Evolutionary conservation across 805 yeast genomes (phyloP), one percentile per base, ranked within the genome.

Genomic region (Metschnikowia amazonensis): DNA sequence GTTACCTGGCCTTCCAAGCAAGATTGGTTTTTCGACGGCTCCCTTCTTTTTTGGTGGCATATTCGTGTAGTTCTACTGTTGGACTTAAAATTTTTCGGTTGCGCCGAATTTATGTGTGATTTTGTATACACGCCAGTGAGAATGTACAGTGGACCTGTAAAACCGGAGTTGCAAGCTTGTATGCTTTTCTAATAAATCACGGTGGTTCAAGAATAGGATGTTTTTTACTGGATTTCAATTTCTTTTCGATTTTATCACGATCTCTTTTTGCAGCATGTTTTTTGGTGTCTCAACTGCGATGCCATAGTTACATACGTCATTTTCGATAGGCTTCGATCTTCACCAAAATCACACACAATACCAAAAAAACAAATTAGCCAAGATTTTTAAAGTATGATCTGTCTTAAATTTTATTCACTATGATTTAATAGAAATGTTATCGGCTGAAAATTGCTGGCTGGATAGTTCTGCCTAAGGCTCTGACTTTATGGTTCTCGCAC

Each of bases 1-100:
- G 53, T 65, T 67, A 33, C 69, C 64, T 34, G 65, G 59, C 38
- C 72, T 55, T n/a, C 74, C 73, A 56, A 88, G 79, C 52, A 84
- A 76, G 58, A 88, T 74, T 63, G 86, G 86, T 62, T 82, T 80
- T 63, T 83, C 89, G 63, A 72, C 67, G 49, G 48, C 81, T 52
- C 67, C 80, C 68, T 74, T 77, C 74, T 81, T 80, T 73, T 84
- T 84, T 68, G 89, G 89, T 52, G 89, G 85, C 90, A 84, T 84
- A 21, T 16, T 48, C 39, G 11, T 18, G 30, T 33, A 13, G 38
- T 24, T 32, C 41, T 46, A 27, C 32, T 34, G 29, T 34, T 21
- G 1, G 17, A 21, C 11, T 31, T 43, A 47, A 53, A 53, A 42
- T 42, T 53, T 53, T 53, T 53, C 51, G 40, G 47, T 43, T 41